Evolutionary conservation across 2,329 filamentous ascomycete species (phyloP), one percentile per base, ranked within the genome.

Genomic region (Beauveria bassiana): DNA sequence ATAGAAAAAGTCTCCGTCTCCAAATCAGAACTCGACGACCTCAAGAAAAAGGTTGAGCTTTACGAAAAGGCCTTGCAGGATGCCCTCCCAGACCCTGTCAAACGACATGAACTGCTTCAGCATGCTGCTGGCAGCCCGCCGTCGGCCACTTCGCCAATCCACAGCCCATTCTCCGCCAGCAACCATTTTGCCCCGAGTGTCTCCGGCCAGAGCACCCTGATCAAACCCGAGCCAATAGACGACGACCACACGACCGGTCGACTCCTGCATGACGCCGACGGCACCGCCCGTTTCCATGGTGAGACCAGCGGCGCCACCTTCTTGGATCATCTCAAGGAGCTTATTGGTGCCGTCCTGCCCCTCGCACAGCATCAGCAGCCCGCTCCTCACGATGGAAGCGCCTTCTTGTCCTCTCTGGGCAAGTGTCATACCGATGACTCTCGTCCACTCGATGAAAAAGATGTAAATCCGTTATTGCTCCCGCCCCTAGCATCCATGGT

Each of bases 281-380:
- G 78, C 26, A 77, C 73, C 26, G 69, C 73, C 1, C 75, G 78
- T 14, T 81, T 78, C 65, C 73, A 79, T 2, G 80, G 80, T 45
- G 77, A 77, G 66, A 81, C 79, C 8, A 80, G 79, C 24, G 79
- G 78, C 18, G 77, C 78, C 12, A 79, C 76, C 1, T 81, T 81
- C 59, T 73, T 81, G 5, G 79, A 82, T 62, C 70, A 77, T 20
- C 67, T 82, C 47, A 81, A 81, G 64, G 74, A 75, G 56, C 77
- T 81, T 62, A 78, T 82, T 70, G 68, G 69, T 45, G 74, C 73
- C 16, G 69, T 76, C 20, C 66, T 75, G 22, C 71, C 72, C n/a
- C 66, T 76, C 47, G 24, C 63, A 62, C 18, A 65, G 65, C n/a
- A 51, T 45, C 42, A 61, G 47, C 54, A 59, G 59, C 45, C 45